Conservation (phyloP, 495 filamentous ascomycete genomes). For the Aspergillus affinis region DNA sequence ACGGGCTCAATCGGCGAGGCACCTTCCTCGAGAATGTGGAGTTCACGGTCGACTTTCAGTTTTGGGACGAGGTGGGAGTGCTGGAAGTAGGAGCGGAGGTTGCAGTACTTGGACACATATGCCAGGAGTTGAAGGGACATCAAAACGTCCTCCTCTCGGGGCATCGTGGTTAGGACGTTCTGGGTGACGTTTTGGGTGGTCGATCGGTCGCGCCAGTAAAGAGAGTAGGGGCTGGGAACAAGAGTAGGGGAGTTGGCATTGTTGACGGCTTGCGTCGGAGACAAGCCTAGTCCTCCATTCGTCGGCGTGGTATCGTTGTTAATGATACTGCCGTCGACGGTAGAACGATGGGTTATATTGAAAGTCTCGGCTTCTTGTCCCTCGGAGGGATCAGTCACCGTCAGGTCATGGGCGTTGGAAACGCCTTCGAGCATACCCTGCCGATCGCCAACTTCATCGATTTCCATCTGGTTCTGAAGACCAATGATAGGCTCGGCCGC, state of each 20-base stretch:
- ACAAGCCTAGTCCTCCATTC: conserved; percentile 68
- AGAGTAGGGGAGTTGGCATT: conserved; percentile 70
- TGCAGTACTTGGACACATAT: conserved; percentile 98
- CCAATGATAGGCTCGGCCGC: conserved; percentile 72
- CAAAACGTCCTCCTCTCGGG: conserved; percentile 92
- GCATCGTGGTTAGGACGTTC: conserved; percentile 80
- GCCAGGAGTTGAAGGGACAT: conserved; percentile 98
- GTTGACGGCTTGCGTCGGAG: conserved; percentile 71
- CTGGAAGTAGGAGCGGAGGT: conserved; percentile 92
- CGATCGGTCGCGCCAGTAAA: conserved; percentile 72
- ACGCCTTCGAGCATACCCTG: conserved; percentile 76
- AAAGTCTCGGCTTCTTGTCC: conserved; percentile 84
- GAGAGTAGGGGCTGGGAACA: conserved; percentile 65
- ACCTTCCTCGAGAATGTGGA: conserved; percentile 75
- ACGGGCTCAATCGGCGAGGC: conserved; percentile 46
- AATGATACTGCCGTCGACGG: conserved; percentile 84
- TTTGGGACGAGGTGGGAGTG: conserved; percentile 89
- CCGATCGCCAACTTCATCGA: conserved; percentile 72
- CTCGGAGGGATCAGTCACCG: conserved; percentile 77
- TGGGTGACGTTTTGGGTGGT: conserved; percentile 53
- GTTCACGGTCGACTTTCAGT: conserved; percentile 83
- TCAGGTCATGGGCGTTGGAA: conserved; percentile 70
- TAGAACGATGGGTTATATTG: conserved; percentile 90
- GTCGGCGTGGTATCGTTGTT: conserved; percentile 58
- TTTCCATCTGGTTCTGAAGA: conserved; percentile 74